Conservation (phyloP, 164 flowering plant genomes). For the Paratinospora sagittata region DNA sequence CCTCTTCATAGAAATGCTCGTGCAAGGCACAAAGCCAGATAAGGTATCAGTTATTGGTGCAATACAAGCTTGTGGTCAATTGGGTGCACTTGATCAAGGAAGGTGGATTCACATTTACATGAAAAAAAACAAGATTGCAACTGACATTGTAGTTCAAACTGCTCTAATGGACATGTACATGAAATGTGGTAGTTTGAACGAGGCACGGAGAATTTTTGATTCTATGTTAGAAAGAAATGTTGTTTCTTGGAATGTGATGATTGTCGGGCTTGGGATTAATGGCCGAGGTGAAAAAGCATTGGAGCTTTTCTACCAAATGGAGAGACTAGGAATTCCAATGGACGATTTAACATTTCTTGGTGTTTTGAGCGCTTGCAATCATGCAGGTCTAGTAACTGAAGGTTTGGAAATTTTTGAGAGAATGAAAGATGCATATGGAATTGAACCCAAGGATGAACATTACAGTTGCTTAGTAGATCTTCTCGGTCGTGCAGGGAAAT, state of each 20-base stretch:
- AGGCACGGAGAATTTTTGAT: slow-evolving; percentile 23
- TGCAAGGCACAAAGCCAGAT: slow-evolving; percentile 26
- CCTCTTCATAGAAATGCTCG: slow-evolving; percentile 34
- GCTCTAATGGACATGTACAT: slow-evolving; percentile 39
- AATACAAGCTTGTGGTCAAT: slow-evolving; percentile 28
- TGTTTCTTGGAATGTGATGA: slow-evolving; percentile 35
- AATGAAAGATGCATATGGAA: slow-evolving; percentile 17
- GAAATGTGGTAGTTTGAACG: slow-evolving; percentile 32
- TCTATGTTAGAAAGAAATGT: slow-evolving; percentile 25
- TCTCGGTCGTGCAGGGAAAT: slow-evolving; percentile 29
- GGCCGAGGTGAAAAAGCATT: slow-evolving; percentile 27
- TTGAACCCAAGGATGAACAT: slow-evolving; percentile 34
- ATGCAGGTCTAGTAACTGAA: slow-evolving; percentile 29
- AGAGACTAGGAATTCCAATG: slow-evolving; percentile 11
- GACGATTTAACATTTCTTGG: slow-evolving; percentile 34
- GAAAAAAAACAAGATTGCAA: slow-evolving; percentile 16
- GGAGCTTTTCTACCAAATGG: slow-evolving; percentile 25
- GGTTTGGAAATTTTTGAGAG: slow-evolving; percentile 22
- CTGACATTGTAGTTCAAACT: slow-evolving; percentile 30
- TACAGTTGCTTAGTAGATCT: slow-evolving; percentile 38
- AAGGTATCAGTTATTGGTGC: slow-evolving; percentile 24
- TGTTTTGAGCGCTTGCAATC: slow-evolving; percentile 31
- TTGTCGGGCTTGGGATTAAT: slow-evolving; percentile 29
- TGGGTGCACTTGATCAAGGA: slow-evolving; percentile 40
- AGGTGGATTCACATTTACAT: slow-evolving; percentile 35